Evolutionary conservation across 768 basidiomycete genomes (phyloP).

Genomic region (Termitomyces sp.): DNA sequence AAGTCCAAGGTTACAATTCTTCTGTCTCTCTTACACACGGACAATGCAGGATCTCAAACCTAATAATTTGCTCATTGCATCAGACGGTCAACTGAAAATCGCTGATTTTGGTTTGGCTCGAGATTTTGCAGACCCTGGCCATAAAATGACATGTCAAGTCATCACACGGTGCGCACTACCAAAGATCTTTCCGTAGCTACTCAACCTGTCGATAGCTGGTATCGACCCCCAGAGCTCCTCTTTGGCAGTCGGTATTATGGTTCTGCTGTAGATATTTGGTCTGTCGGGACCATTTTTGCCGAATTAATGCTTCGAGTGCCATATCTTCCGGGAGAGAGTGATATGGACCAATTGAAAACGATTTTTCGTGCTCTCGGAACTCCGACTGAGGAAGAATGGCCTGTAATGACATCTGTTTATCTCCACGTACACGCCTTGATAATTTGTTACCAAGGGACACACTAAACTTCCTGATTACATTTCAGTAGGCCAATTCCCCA

Average conservation of each 20-base stretch:
- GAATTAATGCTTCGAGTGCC: conserved; percentile 96
- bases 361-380: conserved; percentile 94
- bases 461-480: conserved; percentile 89
- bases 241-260: conserved; percentile 91
- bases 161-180: conserved; percentile 75
- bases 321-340: conserved; percentile 91
- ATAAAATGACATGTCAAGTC: conserved; percentile 97
- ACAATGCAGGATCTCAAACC: conserved; percentile 86
- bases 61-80: conserved; percentile 93
- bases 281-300: conserved; percentile 95
- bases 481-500: conserved; percentile 81
- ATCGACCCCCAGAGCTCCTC: conserved; percentile 93
- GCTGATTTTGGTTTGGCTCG: conserved; percentile 98
- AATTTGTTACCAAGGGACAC: conserved; percentile 59
- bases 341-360: conserved; percentile 95
- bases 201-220: conserved; percentile 67
- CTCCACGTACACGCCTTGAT: neutral
- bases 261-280: conserved; percentile 94
- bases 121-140: conserved; percentile 92
- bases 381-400: conserved; percentile 97
- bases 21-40: neutral
- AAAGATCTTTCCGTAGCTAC: conserved; percentile 2
- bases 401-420: conserved; percentile 48
- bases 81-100: conserved; percentile 89
- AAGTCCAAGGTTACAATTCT: neutral